Evolutionary conservation across 2,329 filamentous ascomycete genomes (phyloP), one percentile per base, ranked within the genome.

Genomic region (Nothomitra cinnamomea): DNA sequence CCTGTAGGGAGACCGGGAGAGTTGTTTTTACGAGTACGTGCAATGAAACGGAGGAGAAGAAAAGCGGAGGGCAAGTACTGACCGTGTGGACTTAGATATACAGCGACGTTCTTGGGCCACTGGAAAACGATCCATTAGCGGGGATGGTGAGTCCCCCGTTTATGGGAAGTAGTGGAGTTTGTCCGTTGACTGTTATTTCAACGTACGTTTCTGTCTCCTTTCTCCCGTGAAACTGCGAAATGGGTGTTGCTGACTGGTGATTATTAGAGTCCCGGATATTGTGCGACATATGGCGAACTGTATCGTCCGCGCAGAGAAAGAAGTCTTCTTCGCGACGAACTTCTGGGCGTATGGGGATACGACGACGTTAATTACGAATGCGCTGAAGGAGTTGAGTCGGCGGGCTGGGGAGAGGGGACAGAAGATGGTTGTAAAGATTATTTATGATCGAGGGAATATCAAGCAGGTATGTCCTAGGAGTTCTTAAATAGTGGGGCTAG

Each of bases 241-340:
- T n/a, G n/a, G n/a, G n/a, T n/a, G n/a, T n/a, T n/a, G n/a, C n/a
- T n/a, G n/a, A n/a, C n/a, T n/a, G n/a, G n/a, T n/a, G n/a, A n/a
- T n/a, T n/a, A n/a, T n/a, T 4, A 49, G 45, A 6, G 19, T 85
- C 21, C 79, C 81, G 0, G 85, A 89, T 62, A 78, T 88, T 25
- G 78, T 78, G 56, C 74, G 83, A 1, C 84, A 89, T 63, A 83
- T 86, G 68, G 79, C 83, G 1, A 88, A 89, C 59, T 70, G 86
- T 19, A 89, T 90, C 35, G 83, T 76, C 2, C 73, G 80, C 2
- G 85, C 85, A 0, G 74, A 86, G 60, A 75, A 75, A 35, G 85
- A 90, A 60, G 78, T 90, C 0, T 79, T 85, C 54, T 69, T 89
- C 8, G 80, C 80, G 0, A 89, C 85, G 0, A 87, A 86, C 60